A percentile compares a stretch with the other conserved stretches of the same genome.
These are phyloP conservation scores for Fusarium sublunatum DNA, from an alignment of 2,329 filamentous ascomycete genomes.

Conservation along the genomic window DNA sequence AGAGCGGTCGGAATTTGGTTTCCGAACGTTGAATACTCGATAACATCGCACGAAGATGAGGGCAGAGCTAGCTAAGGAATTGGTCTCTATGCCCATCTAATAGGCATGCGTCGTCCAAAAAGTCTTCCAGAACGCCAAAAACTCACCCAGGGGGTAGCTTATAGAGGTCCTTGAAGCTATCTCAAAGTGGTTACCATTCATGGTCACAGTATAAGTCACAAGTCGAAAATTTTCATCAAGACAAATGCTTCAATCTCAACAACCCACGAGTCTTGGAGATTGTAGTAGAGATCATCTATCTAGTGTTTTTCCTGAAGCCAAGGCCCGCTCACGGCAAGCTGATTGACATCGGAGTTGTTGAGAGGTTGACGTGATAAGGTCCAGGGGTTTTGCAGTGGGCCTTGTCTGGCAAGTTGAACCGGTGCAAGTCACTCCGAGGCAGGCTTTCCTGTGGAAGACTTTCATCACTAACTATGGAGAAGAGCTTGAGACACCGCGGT, in stretches of 20 bases:
- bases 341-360: slow-evolving; percentile 29
- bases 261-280: too few relatives aligned
- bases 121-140: background rate
- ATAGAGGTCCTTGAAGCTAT: too few relatives aligned
- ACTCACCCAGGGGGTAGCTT: too few relatives aligned
- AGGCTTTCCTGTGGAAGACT: slow-evolving; percentile 15
- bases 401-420: slow-evolving; percentile 34
- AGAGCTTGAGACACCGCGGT: slow-evolving; percentile 37
- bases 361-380: slow-evolving; percentile 28
- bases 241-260: too few relatives aligned
- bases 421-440: slow-evolving; percentile 20
- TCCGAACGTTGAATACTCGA: slow-evolving; percentile 34
- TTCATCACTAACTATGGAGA: slow-evolving; percentile 31
- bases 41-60: slow-evolving; percentile 9
- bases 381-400: slow-evolving; percentile 24
- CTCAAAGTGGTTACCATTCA: too few relatives aligned
- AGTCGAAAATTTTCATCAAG: too few relatives aligned
- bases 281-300: background rate
- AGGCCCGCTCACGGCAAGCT: slow-evolving; percentile 18
- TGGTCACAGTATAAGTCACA: too few relatives aligned
- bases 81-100: slow-evolving; percentile 30
- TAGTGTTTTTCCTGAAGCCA: background rate
- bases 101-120: slow-evolving; percentile 12
- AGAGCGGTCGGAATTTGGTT: slow-evolving; percentile 38
- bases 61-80: slow-evolving; percentile 1